Percentiles rank a stretch among this genome's conserved stretches.
phyloP scores from a whole-genome alignment of 116 monocot species.

The Cymodocea nodosa region DNA sequence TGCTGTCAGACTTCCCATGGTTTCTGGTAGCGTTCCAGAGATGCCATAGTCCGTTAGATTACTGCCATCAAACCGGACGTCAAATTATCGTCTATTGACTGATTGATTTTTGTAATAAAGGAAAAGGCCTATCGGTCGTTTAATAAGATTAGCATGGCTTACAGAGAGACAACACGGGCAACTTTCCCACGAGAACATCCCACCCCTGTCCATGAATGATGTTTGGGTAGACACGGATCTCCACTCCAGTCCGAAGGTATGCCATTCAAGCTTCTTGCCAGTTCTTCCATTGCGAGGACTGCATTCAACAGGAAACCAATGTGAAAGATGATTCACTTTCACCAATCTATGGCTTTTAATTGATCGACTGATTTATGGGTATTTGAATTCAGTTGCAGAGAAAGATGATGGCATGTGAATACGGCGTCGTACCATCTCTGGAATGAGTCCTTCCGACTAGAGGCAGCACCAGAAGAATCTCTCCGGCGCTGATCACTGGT shows the following conservation, averaged over 20 bases:
- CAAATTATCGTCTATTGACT: neutral
- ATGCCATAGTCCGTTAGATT: conserved; percentile 51
- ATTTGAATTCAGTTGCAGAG: neutral
- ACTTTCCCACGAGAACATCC: conserved; percentile 33
- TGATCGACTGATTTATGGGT: neutral
- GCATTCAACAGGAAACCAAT: neutral
- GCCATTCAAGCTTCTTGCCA: conserved; percentile 36
- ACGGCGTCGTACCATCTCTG: conserved; percentile 57
- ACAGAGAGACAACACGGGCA: conserved; percentile 35
- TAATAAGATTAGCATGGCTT: conserved; percentile 5
- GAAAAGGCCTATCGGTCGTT: neutral
- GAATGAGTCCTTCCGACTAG: conserved; percentile 46
- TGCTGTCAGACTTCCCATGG: conserved; percentile 51
- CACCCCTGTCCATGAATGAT: conserved; percentile 51
- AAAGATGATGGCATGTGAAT: neutral
- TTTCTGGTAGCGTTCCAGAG: conserved; percentile 49
- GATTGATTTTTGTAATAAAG: neutral
- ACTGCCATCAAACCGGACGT: conserved; percentile 19
- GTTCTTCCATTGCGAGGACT: conserved; percentile 50
- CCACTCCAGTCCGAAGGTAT: conserved; percentile 59
- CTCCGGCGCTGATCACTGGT: conserved; percentile 84
- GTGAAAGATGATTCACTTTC: neutral
- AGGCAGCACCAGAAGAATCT: conserved; percentile 55
- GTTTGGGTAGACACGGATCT: conserved; percentile 49
- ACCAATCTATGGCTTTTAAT: too few species aligned